Conservation (phyloP, 1,284 basidiomycete genomes). For the Wallemia hederae region DNA sequence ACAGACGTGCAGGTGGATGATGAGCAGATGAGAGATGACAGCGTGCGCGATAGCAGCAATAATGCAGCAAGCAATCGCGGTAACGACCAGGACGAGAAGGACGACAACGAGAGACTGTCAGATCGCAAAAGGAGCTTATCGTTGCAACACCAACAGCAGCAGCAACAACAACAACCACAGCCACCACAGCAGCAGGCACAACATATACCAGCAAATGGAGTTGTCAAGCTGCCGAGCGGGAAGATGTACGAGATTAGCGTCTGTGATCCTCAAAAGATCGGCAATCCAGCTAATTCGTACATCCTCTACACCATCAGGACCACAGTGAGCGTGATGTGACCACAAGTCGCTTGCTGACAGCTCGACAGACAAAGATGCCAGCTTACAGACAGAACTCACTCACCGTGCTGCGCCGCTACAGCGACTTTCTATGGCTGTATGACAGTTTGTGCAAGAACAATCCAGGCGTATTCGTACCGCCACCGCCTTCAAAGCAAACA, state of each 20-base stretch:
- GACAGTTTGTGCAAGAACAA: conserved; percentile 71
- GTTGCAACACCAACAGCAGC: background rate
- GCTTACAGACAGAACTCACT: conserved; percentile 49
- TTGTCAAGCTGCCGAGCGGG: too few species aligned
- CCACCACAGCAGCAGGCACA: background rate
- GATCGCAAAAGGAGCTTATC: background rate
- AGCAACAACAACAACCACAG: background rate
- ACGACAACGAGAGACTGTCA: background rate
- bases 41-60: too few species aligned
- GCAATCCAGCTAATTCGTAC: conserved; percentile 65
- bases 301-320: conserved; percentile 87
- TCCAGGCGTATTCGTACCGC: conserved; percentile 86
- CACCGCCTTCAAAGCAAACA: conserved; percentile 78
- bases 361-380: conserved; percentile 41
- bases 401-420: conserved; percentile 76
- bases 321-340: conserved; percentile 23
- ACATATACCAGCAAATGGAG: background rate
- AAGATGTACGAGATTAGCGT: conserved; percentile 32
- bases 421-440: conserved; percentile 91
- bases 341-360: background rate
- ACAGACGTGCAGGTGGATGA: too few species aligned
- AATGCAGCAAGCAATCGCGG: background rate
- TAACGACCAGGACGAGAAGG: background rate
- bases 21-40: too few species aligned
- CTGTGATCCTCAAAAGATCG: conserved; percentile 74